phyloP scores from a whole-genome alignment of 805 yeast genomes.

The Grigorovia yakushimaensis region DNA sequence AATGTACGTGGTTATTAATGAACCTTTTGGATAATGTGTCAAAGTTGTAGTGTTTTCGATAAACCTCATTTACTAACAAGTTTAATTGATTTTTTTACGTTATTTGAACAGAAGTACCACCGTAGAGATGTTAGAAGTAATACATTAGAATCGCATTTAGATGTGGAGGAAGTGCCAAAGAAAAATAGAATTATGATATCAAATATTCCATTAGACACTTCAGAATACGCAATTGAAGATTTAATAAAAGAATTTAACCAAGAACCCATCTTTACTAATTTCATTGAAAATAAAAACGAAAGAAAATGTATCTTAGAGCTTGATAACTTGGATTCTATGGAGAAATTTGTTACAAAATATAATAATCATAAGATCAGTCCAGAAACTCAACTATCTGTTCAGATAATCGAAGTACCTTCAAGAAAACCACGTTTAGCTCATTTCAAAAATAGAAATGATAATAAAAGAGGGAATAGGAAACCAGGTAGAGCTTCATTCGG shows the following conservation, averaged over 20 bases:
- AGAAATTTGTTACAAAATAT: conserved; percentile 16
- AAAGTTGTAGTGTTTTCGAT: background rate
- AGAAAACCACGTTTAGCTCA: background rate
- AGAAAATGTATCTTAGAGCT: conserved; percentile 26
- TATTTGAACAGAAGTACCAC: conserved; percentile 20
- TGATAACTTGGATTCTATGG: conserved; percentile 13
- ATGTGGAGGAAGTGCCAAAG: conserved; percentile 9
- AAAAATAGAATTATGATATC: conserved; percentile 19
- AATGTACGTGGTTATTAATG: too few relatives aligned
- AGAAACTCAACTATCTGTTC: conserved; percentile 13
- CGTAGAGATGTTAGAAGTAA: conserved; percentile 24
- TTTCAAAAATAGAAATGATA: background rate
- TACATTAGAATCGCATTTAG: conserved; percentile 12
- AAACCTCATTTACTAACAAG: background rate
- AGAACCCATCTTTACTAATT: conserved; percentile 13
- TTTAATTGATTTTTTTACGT: background rate
- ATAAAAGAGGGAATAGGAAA: background rate
- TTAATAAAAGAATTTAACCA: conserved; percentile 22
- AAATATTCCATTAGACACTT: conserved; percentile 21
- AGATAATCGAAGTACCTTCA: conserved; percentile 12
- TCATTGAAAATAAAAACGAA: conserved; percentile 21
- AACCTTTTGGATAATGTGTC: background rate
- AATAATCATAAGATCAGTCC: conserved; percentile 18
- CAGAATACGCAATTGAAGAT: conserved; percentile 26
- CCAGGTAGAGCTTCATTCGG: conserved; percentile 6